Conservation (phyloP, 768 basidiomycete genomes). For the Scleroderma bovista region DNA sequence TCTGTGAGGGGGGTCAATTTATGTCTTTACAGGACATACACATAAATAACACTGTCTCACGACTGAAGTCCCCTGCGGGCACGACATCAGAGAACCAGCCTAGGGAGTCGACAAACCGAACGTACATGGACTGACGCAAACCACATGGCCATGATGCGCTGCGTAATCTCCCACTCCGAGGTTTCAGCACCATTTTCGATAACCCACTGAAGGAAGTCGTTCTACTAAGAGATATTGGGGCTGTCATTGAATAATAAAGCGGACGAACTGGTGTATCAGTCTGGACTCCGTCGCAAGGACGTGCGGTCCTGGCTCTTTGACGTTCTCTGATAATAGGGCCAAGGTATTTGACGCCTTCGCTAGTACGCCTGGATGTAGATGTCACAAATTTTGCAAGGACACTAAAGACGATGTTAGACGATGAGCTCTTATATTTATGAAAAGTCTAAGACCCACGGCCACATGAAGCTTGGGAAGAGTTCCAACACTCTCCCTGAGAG, state of each 20-base stretch:
- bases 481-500: constrained; percentile 13
- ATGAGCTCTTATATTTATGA: not conserved
- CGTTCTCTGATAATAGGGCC: constrained; percentile 27
- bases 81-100: not conserved
- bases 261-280: constrained; percentile 2
- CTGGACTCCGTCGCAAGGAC: not conserved
- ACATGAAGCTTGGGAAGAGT: constrained; percentile 28
- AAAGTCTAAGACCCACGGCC: constrained; percentile 18
- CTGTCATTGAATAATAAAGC: not conserved
- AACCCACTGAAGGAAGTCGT: constrained; percentile 31
- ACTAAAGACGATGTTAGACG: constrained; percentile 4
- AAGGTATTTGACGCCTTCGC: constrained; percentile 8
- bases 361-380: not conserved
- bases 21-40: not conserved
- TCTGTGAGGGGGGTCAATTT: not conserved
- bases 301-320: not conserved
- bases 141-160: constrained; percentile 6
- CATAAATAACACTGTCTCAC: not conserved
- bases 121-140: constrained; percentile 18
- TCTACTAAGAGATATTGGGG: constrained; percentile 9
- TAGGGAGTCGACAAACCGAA: not conserved
- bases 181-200: constrained; percentile 18
- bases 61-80: not conserved
- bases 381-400: constrained; percentile 12
- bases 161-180: constrained; percentile 16